phyloP scores from a whole-genome alignment of 257 asterid species.

The Scutellaria barbata region DNA sequence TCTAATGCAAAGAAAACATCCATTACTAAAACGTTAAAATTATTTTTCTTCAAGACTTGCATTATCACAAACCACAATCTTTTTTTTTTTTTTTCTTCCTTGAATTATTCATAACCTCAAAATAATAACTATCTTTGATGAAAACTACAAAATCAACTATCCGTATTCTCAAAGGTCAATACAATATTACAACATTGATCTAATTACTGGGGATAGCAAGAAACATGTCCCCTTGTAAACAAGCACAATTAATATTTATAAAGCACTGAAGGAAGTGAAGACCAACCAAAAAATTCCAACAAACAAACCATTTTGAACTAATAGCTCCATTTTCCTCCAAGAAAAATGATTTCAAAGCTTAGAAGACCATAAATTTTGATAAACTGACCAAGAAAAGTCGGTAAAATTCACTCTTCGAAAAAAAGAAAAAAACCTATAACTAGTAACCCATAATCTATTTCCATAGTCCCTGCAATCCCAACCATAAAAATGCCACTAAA shows the following conservation, averaged over 20 bases:
- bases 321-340: slow-evolving; percentile 8
- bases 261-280: slow-evolving; percentile 25
- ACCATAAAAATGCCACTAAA: slow-evolving; percentile 17
- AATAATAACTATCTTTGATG: neutral
- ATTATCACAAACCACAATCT: neutral
- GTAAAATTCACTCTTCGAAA: slow-evolving; percentile 2
- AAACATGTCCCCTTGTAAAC: slow-evolving; percentile 4
- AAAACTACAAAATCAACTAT: neutral
- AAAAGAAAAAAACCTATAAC: slow-evolving; percentile 13
- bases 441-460: neutral
- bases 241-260: neutral
- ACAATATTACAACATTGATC: slow-evolving; percentile 4
- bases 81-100: neutral
- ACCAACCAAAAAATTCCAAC: slow-evolving; percentile 16
- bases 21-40: neutral
- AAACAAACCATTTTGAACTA: neutral
- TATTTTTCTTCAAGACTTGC: neutral
- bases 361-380: neutral
- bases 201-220: neutral
- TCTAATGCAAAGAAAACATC: neutral
- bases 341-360: neutral
- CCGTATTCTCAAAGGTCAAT: slow-evolving; percentile 9
- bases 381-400: slow-evolving; percentile 6
- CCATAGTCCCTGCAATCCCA: slow-evolving; percentile 11
- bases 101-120: neutral